phyloP scores from a whole-genome alignment of 2,329 filamentous ascomycete genomes.

The Curvularia verruculosa region DNA sequence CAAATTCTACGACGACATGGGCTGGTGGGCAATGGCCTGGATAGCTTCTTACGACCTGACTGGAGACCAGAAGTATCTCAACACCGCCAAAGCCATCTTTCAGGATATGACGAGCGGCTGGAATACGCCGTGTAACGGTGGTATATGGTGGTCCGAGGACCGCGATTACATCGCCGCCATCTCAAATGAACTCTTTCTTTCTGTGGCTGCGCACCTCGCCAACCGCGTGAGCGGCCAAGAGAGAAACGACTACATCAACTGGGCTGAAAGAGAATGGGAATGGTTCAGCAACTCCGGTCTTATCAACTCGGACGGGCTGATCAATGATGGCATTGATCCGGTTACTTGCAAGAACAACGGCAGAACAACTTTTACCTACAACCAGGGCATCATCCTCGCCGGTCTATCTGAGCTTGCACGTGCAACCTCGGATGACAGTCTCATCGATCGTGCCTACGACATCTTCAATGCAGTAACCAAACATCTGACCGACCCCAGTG shows the following conservation, averaged over 20 bases:
- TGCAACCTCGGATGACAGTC: constrained; percentile 48
- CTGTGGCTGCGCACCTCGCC: constrained; percentile 60
- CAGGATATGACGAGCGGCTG: constrained; percentile 62
- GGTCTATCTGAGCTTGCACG: constrained; percentile 60
- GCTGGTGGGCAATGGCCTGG: constrained; percentile 69
- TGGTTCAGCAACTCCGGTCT: constrained; percentile 60
- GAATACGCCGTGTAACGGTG: constrained; percentile 56
- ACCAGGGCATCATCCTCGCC: constrained; percentile 64
- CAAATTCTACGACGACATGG: constrained; percentile 65
- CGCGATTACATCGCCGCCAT: constrained; percentile 61
- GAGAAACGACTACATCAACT: constrained; percentile 54
- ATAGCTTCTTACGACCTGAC: constrained; percentile 64
- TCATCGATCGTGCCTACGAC: constrained; percentile 32
- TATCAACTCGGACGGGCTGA: constrained; percentile 58
- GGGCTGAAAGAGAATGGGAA: constrained; percentile 59
- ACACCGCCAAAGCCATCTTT: constrained; percentile 61
- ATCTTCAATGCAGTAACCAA: constrained; percentile 39
- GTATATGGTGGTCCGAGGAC: constrained; percentile 64
- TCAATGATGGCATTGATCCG: constrained; percentile 61
- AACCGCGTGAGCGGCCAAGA: constrained; percentile 52
- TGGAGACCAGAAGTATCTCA: constrained; percentile 58
- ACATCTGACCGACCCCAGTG: constrained; percentile 30
- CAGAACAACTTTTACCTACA: constrained; percentile 61
- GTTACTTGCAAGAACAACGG: constrained; percentile 60
- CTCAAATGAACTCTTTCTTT: constrained; percentile 64